Percentiles rank a stretch among this genome's conserved stretches.
These are phyloP conservation scores for Cytospora paraplurivora DNA, from an alignment of 2,329 filamentous ascomycete genomes.

Conservation along the genomic window DNA sequence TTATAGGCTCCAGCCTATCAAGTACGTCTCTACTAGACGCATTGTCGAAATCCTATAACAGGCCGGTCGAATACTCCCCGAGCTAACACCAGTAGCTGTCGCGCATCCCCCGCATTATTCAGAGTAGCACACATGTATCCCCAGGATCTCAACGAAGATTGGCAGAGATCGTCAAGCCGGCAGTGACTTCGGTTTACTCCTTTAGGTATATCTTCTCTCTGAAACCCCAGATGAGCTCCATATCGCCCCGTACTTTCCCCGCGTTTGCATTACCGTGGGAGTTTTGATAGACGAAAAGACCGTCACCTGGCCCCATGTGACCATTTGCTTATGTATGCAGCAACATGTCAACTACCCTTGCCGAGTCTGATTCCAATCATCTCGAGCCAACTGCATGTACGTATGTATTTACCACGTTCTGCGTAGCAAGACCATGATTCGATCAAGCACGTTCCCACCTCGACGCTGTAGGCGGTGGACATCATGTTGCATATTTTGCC, in stretches of 20 bases:
- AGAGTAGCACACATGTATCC: neutral
- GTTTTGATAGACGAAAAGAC: neutral
- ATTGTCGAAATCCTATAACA: neutral
- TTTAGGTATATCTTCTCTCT: constrained; percentile 5
- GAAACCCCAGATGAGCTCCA: neutral
- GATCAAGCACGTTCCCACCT: too few species aligned
- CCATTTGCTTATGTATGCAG: too few species aligned
- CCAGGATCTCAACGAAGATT: neutral
- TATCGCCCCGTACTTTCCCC: neutral
- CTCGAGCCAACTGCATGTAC: too few species aligned
- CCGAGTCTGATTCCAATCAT: too few species aligned
- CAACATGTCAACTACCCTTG: too few species aligned
- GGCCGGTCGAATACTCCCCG: neutral
- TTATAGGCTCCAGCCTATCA: too few species aligned
- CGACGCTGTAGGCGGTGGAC: too few species aligned
- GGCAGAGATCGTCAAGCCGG: constrained; percentile 7
- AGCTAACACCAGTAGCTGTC: neutral
- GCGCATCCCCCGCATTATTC: constrained; percentile 5
- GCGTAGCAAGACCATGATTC: too few species aligned
- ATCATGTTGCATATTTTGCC: too few species aligned
- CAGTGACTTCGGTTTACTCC: constrained; percentile 15
- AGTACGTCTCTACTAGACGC: too few species aligned
- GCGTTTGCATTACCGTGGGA: neutral
- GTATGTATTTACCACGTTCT: too few species aligned
- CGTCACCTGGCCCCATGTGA: too few species aligned